Conservation (phyloP, 345 rosid species). For the Arabis alpina region DNA sequence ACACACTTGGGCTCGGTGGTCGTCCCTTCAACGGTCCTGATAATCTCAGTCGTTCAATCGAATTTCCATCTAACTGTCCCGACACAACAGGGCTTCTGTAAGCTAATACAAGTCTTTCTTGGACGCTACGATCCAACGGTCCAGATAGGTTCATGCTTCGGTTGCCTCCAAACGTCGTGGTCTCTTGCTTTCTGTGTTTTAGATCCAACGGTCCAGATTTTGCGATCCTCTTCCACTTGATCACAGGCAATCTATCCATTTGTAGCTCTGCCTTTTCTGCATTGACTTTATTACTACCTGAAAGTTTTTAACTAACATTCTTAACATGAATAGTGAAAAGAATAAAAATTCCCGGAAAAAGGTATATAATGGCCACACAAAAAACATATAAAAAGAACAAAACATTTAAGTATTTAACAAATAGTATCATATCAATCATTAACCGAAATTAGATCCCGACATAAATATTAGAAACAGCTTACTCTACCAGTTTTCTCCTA, state of each 20-base stretch:
- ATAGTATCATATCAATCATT: neutral
- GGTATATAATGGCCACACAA: no score
- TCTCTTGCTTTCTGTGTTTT: slow-evolving; percentile 43
- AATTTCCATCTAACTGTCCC: slow-evolving; percentile 50
- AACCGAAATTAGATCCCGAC: slow-evolving; percentile 1
- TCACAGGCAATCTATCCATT: slow-evolving; percentile 40
- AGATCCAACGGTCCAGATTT: slow-evolving; percentile 77
- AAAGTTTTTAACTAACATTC: neutral
- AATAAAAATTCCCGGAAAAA: no score
- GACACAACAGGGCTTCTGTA: slow-evolving; percentile 52
- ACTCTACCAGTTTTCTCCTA: neutral
- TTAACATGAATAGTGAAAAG: neutral
- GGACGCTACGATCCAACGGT: slow-evolving; percentile 59
- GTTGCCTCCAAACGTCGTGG: slow-evolving; percentile 27
- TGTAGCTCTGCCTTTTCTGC: slow-evolving; percentile 44
- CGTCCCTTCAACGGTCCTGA: slow-evolving; percentile 53
- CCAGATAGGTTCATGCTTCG: slow-evolving; percentile 62
- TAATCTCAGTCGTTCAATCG: slow-evolving; percentile 51
- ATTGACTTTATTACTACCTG: slow-evolving; percentile 36
- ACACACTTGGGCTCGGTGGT: slow-evolving; percentile 53
- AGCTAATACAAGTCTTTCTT: slow-evolving; percentile 54
- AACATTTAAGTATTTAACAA: no score
- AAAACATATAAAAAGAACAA: neutral
- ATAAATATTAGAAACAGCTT: no score
- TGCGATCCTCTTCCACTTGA: slow-evolving; percentile 46